Conservation (phyloP, 2,329 filamentous ascomycete genomes). For the Akanthomyces dipterigenus region DNA sequence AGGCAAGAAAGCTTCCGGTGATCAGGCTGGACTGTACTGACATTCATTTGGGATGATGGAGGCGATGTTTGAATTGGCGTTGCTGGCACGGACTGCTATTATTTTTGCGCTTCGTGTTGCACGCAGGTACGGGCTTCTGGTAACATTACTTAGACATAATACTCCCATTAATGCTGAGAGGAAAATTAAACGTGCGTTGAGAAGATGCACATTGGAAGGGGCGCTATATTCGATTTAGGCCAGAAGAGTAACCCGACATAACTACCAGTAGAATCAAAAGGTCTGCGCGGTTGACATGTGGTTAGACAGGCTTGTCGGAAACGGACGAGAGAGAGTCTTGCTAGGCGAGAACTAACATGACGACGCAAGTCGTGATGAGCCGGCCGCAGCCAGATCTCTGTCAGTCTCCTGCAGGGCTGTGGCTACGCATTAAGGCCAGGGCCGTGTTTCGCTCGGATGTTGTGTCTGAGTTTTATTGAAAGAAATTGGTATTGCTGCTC, state of each 20-base stretch:
- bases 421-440: no score
- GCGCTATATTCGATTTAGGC: not conserved
- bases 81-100: not conserved
- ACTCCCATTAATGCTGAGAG: not conserved
- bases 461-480: no score
- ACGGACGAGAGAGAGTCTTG: no score
- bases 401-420: no score
- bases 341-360: no score
- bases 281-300: no score
- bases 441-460: no score
- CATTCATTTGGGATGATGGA: not conserved
- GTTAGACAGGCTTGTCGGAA: no score
- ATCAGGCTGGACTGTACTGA: not conserved
- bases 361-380: no score
- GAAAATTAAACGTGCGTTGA: not conserved
- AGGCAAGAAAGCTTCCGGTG: slow-evolving; percentile 1
- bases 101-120: not conserved
- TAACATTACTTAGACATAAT: not conserved
- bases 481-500: no score
- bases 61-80: not conserved
- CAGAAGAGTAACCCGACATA: not conserved
- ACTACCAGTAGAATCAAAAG: no score
- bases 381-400: no score
- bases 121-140: not conserved
- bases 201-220: not conserved